These are phyloP conservation scores for Friedmanniomyces simplex DNA, from an alignment of 495 filamentous ascomycete genomes.

Conservation along the genomic window DNA sequence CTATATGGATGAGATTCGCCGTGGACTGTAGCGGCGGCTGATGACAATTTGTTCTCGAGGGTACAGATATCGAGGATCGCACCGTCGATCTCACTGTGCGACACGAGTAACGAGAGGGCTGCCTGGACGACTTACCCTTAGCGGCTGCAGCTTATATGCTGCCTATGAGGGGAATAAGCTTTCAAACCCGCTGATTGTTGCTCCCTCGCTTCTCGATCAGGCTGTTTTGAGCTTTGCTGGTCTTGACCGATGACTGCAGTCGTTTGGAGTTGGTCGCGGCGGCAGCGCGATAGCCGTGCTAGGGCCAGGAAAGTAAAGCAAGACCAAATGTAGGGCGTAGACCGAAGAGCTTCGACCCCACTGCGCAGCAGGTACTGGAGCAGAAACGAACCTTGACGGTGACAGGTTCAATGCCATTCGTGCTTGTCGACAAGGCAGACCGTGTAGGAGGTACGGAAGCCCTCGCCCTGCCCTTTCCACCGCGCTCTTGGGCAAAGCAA, in stretches of 20 bases:
- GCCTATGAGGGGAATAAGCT: slow-evolving; percentile 4
- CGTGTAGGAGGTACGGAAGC: too few species aligned
- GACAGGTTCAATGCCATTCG: too few species aligned
- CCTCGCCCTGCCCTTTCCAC: too few species aligned
- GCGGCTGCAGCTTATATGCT: not conserved
- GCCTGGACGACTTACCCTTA: slow-evolving; percentile 7
- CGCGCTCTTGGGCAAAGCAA: too few species aligned
- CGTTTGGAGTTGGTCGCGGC: not conserved
- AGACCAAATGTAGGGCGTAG: too few species aligned
- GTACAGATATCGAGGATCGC: slow-evolving; percentile 1
- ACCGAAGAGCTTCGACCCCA: too few species aligned
- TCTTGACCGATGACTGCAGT: not conserved
- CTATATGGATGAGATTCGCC: slow-evolving; percentile 3
- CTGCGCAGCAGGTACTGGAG: too few species aligned
- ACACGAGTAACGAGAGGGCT: not conserved
- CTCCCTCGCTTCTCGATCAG: not conserved
- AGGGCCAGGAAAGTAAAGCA: too few species aligned
- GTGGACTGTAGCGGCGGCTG: not conserved
- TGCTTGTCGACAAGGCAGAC: too few species aligned
- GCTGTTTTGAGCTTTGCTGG: not conserved
- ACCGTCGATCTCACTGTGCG: not conserved
- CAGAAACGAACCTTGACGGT: too few species aligned
- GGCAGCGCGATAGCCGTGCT: too few species aligned
- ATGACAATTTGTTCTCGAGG: not conserved
- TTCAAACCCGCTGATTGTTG: too few species aligned